Base-by-base conservation (phyloP, 129 eudicot species). In the Gnaphalium uliginosum region DNA sequence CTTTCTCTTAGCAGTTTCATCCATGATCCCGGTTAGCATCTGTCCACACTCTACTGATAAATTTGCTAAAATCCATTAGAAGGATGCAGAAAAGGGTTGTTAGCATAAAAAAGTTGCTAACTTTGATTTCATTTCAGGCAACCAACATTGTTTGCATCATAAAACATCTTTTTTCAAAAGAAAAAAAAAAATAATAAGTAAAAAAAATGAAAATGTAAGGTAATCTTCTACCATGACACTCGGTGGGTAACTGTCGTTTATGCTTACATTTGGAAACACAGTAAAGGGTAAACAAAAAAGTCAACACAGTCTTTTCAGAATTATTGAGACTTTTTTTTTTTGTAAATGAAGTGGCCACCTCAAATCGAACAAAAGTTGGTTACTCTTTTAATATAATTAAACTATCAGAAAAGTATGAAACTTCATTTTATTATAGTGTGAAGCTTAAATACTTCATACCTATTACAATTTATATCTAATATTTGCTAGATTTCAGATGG, bases 1-100 rank as follows among this genome's bases (percentile, higher is more conserved):
- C 95, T 91, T 77, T 92, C 89, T 59, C 87, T 91, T 66, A 91
- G 85, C 75, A 81, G 81, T 77, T 91, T 91, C 83, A 81, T 82
- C 76, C 87, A 76, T 65, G 90, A 91, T 73, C 82, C 94, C 11
- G 97, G 97, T 91, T 23, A 50, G 91, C 78, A 72, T 27, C 68
- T 39, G 37, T 14, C 64, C 51, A n/a, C 3, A 3, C 0, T 5
- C 7, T 35, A 5, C 9, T 8, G 30, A 57, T 65, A 7, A 10
- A 30, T n/a, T 18, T 33, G 24, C 5, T 67, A 5, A 8, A n/a
- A 11, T 33, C 21, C 26, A 10, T 8, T n/a, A 35, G 14, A 39
- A 39, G n/a, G 30, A 21, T 39, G 6, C 7, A 6, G 15, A 13
- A 68, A 22, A 39, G 46, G 2, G 14, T 39, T 39, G 8, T 8